Conservation (phyloP, 2,329 filamentous ascomycete genomes). For the Fonsecaea pugnacius region DNA sequence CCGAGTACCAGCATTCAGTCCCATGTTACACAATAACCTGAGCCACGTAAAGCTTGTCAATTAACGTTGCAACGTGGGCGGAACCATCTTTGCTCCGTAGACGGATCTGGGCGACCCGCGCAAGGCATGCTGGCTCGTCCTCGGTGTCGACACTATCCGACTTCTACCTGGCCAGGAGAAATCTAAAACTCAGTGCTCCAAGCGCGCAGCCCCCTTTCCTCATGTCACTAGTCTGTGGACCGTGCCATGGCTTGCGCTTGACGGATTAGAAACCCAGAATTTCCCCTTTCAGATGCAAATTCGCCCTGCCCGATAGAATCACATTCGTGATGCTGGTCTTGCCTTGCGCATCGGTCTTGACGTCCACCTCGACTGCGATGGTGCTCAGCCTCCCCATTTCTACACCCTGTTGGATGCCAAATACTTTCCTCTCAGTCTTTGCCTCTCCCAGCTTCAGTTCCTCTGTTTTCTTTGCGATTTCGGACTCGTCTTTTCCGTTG, state of each 20-base stretch:
- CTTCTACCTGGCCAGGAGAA: not conserved
- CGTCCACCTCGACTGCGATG: constrained; percentile 45
- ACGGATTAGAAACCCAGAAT: constrained; percentile 40
- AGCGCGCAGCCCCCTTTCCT: not conserved
- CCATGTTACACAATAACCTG: not conserved
- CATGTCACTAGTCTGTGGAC: not conserved
- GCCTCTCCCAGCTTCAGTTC: constrained; percentile 44
- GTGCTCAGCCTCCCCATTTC: constrained; percentile 64
- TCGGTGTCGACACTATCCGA: constrained; percentile 12
- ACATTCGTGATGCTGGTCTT: constrained; percentile 53
- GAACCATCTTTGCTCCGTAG: not conserved
- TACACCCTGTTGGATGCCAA: constrained; percentile 66
- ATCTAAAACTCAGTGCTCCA: not conserved
- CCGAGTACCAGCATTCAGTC: not conserved
- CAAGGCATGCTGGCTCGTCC: not conserved
- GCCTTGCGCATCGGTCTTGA: constrained; percentile 50
- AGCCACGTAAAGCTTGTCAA: not conserved
- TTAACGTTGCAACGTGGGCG: constrained; percentile 2
- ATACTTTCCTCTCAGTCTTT: constrained; percentile 48
- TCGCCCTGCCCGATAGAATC: constrained; percentile 47
- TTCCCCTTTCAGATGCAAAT: constrained; percentile 54
- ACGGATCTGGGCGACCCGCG: not conserved
- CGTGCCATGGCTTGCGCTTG: not conserved
- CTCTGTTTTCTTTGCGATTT: constrained; percentile 43
- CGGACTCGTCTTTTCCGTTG: constrained; percentile 51